Evolutionary conservation across 768 basidiomycete species (phyloP).

Genomic region (Hirschioporus abietinus): DNA sequence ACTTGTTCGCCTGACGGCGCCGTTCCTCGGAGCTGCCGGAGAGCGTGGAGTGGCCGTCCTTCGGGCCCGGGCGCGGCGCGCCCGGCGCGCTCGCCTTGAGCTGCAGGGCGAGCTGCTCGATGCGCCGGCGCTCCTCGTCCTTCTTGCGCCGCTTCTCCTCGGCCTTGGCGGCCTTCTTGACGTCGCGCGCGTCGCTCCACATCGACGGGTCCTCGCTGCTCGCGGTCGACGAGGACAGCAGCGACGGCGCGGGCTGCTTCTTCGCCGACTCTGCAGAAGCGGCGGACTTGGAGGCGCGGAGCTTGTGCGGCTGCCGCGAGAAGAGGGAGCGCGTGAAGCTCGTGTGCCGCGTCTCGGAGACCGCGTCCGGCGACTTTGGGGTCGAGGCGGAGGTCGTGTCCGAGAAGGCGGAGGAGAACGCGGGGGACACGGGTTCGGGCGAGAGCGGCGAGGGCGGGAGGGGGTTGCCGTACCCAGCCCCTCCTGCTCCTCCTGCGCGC

Average conservation of each 20-base stretch:
- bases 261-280: background rate
- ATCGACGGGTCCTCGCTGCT: constrained; percentile 8
- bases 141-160: constrained; percentile 39
- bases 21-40: background rate
- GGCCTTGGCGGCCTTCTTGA: constrained; percentile 36
- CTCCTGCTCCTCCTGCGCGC: too few relatives aligned
- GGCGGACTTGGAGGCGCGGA: background rate
- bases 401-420: background rate
- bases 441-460: background rate
- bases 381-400: background rate
- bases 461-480: background rate
- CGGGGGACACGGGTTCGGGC: background rate
- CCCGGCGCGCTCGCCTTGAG: constrained; percentile 32
- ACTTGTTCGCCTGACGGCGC: constrained; percentile 4
- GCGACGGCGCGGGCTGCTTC: background rate
- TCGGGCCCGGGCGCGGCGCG: constrained; percentile 13
- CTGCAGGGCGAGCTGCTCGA: constrained; percentile 39
- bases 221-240: background rate
- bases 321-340: background rate
- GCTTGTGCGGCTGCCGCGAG: background rate
- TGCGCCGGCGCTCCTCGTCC: constrained; percentile 33
- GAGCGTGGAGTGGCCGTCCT: constrained; percentile 10
- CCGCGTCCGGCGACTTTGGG: background rate
- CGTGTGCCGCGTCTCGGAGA: background rate
- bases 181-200: constrained; percentile 18